These are phyloP conservation scores for Halophytophthora polymorphica DNA, from an alignment of 352 stramenopile species.

Conservation along the genomic window DNA sequence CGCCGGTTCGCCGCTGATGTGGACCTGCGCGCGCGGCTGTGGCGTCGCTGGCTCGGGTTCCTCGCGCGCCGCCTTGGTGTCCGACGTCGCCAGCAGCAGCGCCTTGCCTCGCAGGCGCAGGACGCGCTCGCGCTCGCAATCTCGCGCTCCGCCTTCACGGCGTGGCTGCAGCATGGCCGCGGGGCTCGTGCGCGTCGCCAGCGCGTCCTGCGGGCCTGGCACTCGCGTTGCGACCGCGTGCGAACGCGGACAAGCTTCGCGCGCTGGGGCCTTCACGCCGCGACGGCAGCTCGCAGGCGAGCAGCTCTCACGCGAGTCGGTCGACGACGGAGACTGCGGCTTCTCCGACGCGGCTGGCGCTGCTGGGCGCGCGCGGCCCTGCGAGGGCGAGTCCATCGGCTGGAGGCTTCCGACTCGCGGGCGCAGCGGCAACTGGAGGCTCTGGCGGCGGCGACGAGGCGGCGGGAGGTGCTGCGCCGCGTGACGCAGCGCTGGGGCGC, in stretches of 20 bases:
- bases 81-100: conserved; percentile 12
- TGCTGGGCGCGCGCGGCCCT: conserved; percentile 11
- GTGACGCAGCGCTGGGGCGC: conserved; percentile 9
- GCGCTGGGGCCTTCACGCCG: conserved; percentile 6
- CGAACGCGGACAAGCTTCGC: conserved; percentile 6
- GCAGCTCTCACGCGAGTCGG: conserved; percentile 4
- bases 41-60: conserved; percentile 23
- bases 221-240: not conserved
- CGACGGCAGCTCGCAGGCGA: conserved; percentile 8
- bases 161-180: conserved; percentile 14
- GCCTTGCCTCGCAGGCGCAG: conserved; percentile 1
- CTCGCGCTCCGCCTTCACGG: conserved; percentile 13
- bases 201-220: conserved; percentile 4
- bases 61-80: conserved; percentile 13
- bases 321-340: not conserved
- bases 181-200: not conserved
- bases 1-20: conserved; percentile 4
- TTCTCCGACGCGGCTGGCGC: conserved; percentile 10
- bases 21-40: conserved; percentile 20
- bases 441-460: conserved; percentile 1
- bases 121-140: conserved; percentile 10
- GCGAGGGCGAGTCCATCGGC: not conserved
- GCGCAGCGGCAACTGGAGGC: conserved; percentile 9
- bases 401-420: conserved; percentile 9
- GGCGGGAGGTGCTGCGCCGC: conserved; percentile 5